Base-by-base conservation (phyloP, 73 alveolate genomes). In the Paramecium sonneborni region DNA sequence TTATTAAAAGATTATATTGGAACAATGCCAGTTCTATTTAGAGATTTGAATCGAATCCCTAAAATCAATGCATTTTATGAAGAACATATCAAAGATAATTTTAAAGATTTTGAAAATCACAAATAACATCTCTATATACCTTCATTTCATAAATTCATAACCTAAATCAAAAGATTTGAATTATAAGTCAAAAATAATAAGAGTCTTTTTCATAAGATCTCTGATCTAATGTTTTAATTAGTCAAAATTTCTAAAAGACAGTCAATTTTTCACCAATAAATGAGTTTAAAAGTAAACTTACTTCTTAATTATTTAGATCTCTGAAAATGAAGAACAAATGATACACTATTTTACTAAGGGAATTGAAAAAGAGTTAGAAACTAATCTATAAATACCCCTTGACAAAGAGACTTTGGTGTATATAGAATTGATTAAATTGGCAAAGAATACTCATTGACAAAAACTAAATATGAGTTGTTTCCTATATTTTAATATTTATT, bases 381-480 rank as follows among this genome's bases (percentile, higher is more conserved):
- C 20, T 18, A 38, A 37, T 35, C 57, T 72, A 10, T 15, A 37
- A 21, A 72, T 37, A 11, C 86, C 86, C n/a, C 55, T 72, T 28
- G 57, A 72, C 1, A 72, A 72, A 37, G 86, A 72, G n/a, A 72
- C 86, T 15, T 41, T 72, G 12, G 57, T 72, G 57, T 72, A 72
- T 72, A 72, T 72, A 35, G 52, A 72, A 72, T 72, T 72, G 86
- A 72, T 72, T 72, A 72, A 72, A 72, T 34, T 72, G 62, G 84
- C 84, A 26, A 62, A 62, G 24, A 62, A 15, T 62, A 62, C 39
- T 26, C 32, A 52, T 52, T 52, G 68, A 52, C 5, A 3, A 46
- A 46, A 14, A 46, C 12, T 46, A 46, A 46, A n/a, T 52, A 52
- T 18, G 68, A 52, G 68, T 9, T 52, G 68, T 52, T 52, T 52